Base-by-base conservation (phyloP, 805 yeast species). In the Schwanniomyces pseudopolymorphus region DNA sequence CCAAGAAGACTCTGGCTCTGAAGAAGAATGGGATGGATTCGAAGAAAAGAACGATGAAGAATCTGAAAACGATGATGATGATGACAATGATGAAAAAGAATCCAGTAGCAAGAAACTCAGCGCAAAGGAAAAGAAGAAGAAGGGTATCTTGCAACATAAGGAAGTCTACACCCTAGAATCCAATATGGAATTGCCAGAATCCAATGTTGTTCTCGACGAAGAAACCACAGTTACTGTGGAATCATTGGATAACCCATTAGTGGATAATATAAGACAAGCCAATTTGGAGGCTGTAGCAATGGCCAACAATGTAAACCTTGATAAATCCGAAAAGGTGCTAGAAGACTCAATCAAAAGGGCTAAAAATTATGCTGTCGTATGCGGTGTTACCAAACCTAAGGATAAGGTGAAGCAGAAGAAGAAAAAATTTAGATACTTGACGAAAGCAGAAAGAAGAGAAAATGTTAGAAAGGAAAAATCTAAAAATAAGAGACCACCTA, bases 361-460 rank as follows among this genome's bases (percentile, higher is more conserved):
- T 1, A 81, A 85, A 56, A 81, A 87, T 60, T 90, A 92, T 58
- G 97, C 96, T 1, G 80, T 79, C 53, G 67, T 85, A 53, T 61
- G 66, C 42, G 82, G 87, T 14, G 78, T 75, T 53, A 64, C 74
- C 36, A 78, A 80, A 54, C 67, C 72, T 24, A 51, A 56, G 7
- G 60, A 58, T 27, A 64, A 65, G 52, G 57, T 58, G 9, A 67
- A 66, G 46, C 67, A 63, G 50, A 79, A 75, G 67, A 85, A 85
- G 78, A 85, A 83, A 77, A 91, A 91, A 77, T 90, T 90, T 60
- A 81, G 97, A 68, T 92, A 91, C 57, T 75, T 91, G 64, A 80
- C 94, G 42, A 89, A 89, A 64, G 69, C 75, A 22, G 97, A 90
- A 67, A 80, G 98, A 67, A 82, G 71, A 48, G 75, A 67, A 20